A percentile compares a stretch with the other conserved stretches of the same genome.
phyloP scores from a whole-genome alignment of 1,284 basidiomycete species.

The Pseudozyma sp. region DNA sequence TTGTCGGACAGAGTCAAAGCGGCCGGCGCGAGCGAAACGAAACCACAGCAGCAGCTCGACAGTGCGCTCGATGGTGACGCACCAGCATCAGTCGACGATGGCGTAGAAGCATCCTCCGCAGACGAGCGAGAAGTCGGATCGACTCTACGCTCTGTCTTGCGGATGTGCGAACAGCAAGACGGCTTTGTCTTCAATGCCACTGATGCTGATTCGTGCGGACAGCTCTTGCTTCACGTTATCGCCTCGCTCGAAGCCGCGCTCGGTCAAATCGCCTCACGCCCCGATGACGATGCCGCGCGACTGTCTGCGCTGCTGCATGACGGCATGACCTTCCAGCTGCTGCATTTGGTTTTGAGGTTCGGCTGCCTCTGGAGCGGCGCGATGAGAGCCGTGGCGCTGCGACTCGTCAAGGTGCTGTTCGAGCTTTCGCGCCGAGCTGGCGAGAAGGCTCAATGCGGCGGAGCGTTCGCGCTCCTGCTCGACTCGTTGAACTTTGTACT shows the following conservation, averaged over 20 bases:
- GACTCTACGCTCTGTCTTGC: conserved; percentile 26
- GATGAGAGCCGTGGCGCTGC: conserved; percentile 17
- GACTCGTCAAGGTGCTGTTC: conserved; percentile 30
- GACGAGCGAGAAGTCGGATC: conserved; percentile 14
- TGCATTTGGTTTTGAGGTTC: conserved; percentile 39
- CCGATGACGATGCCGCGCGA: neutral
- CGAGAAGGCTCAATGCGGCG: conserved; percentile 4
- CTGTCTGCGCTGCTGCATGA: conserved; percentile 5
- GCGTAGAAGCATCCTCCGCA: neutral
- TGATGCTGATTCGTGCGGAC: conserved; percentile 39
- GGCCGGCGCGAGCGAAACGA: conserved; percentile 5
- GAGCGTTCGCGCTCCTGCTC: conserved; percentile 18
- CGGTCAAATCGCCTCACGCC: neutral
- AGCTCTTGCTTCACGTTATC: conserved; percentile 29
- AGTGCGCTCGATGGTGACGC: neutral
- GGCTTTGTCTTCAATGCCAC: conserved; percentile 41
- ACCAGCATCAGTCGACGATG: neutral
- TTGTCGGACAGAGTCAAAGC: conserved; percentile 27
- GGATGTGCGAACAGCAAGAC: conserved; percentile 45
- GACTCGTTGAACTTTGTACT: conserved; percentile 42
- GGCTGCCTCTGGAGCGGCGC: conserved; percentile 37
- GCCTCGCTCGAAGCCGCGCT: conserved; percentile 13
- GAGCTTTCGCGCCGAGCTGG: conserved; percentile 27
- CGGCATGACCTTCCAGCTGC: conserved; percentile 20
- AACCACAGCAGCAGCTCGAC: conserved; percentile 3